A percentile compares a stretch with the other conserved stretches of the same genome.
Conservation (phyloP, 805 yeast genomes). For the Schwanniomyces vanrijiae region DNA sequence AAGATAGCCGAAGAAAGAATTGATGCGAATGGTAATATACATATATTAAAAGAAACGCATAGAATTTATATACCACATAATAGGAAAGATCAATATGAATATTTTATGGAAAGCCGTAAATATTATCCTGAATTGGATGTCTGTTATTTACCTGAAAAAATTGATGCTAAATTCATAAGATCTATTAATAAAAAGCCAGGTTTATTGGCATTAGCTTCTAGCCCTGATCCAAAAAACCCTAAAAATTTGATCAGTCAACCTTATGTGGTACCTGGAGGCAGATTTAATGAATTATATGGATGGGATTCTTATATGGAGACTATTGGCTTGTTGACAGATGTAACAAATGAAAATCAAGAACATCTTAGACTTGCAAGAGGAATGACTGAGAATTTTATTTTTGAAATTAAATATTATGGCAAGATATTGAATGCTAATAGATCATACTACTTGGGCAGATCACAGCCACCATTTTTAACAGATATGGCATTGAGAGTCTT, state of each 20-base stretch:
- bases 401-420: conserved; percentile 87
- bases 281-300: conserved; percentile 95
- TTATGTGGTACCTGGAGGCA: conserved; percentile 95
- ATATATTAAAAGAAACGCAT: conserved; percentile 55
- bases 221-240: conserved; percentile 54
- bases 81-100: conserved; percentile 71
- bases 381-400: conserved; percentile 89
- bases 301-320: conserved; percentile 98
- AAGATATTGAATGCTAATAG: conserved; percentile 93
- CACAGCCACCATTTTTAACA: conserved; percentile 96
- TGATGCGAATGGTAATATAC: conserved; percentile 30
- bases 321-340: conserved; percentile 72
- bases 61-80: conserved; percentile 75
- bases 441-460: conserved; percentile 83
- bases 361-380: conserved; percentile 75
- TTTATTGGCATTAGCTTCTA: conserved; percentile 75
- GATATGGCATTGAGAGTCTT: conserved; percentile 82
- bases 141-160: conserved; percentile 68
- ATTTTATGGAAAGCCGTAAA: conserved; percentile 54
- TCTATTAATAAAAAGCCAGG: conserved; percentile 85
- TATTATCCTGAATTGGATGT: conserved; percentile 68
- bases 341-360: conserved; percentile 30
- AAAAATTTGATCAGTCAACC: conserved; percentile 64
- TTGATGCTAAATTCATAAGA: conserved; percentile 75
- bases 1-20: conserved; percentile 58